Percentiles rank a stretch among this genome's conserved stretches.
Evolutionary conservation across 2,329 filamentous ascomycete genomes (phyloP).

Genomic region (Orbilia javanica): DNA sequence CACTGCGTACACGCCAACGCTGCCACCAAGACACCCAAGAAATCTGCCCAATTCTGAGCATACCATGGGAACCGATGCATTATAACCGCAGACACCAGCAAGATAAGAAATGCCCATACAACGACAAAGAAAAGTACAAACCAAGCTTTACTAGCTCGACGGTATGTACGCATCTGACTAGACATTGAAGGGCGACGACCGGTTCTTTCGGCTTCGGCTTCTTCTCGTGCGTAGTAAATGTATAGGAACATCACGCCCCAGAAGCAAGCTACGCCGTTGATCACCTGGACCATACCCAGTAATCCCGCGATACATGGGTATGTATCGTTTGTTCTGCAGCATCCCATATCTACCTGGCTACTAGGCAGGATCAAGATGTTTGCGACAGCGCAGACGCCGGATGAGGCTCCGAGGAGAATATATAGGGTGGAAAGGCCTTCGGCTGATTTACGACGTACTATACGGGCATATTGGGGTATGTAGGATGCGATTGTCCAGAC

Average conservation of each 20-base stretch:
- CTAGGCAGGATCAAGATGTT: constrained; percentile 60
- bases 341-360: constrained; percentile 60
- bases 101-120: constrained; percentile 53
- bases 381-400: constrained; percentile 42
- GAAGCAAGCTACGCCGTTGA: constrained; percentile 60
- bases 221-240: constrained; percentile 62
- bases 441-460: constrained; percentile 46
- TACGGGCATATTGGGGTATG: constrained; percentile 52
- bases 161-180: constrained; percentile 62
- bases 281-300: constrained; percentile 60
- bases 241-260: constrained; percentile 60
- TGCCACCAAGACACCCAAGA: constrained; percentile 58
- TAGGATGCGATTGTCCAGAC: constrained; percentile 47
- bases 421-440: constrained; percentile 49
- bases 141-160: constrained; percentile 61
- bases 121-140: constrained; percentile 60
- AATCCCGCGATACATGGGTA: constrained; percentile 60
- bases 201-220: constrained; percentile 62
- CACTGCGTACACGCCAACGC: constrained; percentile 60
- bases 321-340: constrained; percentile 57
- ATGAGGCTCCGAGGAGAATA: constrained; percentile 47
- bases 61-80: constrained; percentile 51
- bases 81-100: constrained; percentile 58
- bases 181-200: constrained; percentile 61
- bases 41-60: constrained; percentile 59